Conservation (phyloP, 2,329 filamentous ascomycete genomes). For the Aureobasidium melanogenum region DNA sequence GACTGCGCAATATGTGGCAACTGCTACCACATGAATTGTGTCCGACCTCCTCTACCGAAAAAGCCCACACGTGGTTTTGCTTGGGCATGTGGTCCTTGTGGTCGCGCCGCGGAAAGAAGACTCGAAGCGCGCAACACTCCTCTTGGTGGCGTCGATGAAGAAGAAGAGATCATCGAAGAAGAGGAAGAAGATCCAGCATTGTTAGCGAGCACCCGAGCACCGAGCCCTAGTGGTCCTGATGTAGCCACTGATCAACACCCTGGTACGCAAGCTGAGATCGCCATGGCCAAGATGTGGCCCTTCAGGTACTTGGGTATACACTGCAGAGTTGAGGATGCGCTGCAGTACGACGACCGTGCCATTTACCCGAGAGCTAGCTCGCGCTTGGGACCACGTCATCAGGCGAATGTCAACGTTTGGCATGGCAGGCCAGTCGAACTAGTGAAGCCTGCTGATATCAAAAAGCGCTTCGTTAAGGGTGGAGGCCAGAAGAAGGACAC, state of each 20-base stretch:
- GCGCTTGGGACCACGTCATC: conserved; percentile 80
- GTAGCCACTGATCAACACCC: conserved; percentile 50
- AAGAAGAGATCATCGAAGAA: conserved; percentile 55
- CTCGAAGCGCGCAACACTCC: conserved; percentile 85
- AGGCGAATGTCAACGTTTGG: conserved; percentile 80
- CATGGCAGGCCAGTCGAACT: conserved; percentile 80
- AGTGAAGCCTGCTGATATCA: conserved; percentile 78
- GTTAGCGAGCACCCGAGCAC: conserved; percentile 55
- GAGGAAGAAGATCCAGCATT: conserved; percentile 49
- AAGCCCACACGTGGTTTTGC: conserved; percentile 96
- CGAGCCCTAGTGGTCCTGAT: conserved; percentile 36
- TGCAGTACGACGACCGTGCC: conserved; percentile 87
- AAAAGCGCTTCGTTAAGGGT: conserved; percentile 61
- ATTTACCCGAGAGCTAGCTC: conserved; percentile 96
- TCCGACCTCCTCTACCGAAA: conserved; percentile 81
- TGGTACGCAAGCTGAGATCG: conserved; percentile 76
- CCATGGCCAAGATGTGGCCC: conserved; percentile 90
- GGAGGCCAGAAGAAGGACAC: conserved; percentile 61
- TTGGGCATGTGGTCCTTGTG: conserved; percentile 95
- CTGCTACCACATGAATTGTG: conserved; percentile 98
- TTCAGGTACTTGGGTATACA: conserved; percentile 94
- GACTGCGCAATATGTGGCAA: conserved; percentile 92
- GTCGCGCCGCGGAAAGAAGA: conserved; percentile 87
- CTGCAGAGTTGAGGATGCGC: conserved; percentile 85
- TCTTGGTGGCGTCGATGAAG: conserved; percentile 50